Base-by-base conservation (phyloP, 2,329 filamentous ascomycete genomes). In the Pseudogymnoascus sp. region DNA sequence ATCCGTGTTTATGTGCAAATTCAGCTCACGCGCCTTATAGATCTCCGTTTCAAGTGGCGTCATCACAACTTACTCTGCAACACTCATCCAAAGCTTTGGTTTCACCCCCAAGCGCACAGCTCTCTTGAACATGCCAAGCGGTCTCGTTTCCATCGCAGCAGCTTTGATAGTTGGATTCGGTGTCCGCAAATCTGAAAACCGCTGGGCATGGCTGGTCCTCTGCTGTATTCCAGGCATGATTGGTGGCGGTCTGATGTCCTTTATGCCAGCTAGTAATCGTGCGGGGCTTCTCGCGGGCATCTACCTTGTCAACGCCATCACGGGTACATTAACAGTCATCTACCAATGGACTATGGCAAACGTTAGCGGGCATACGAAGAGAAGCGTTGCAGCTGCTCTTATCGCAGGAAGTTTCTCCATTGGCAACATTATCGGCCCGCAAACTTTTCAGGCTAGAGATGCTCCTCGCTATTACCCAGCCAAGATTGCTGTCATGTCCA, bases 331-430 rank as follows among this genome's bases (percentile, higher is more conserved):
- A 9, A 74, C 76, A 43, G 71, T 78, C 16, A 72, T 69, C 1
- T 71, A 90, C 66, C 87, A 85, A 7, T 81, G 90, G 76, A 78
- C 75, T 1, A 74, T 78, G 4, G 77, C 78, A 65, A 82, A 82
- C 70, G 73, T 80, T 45, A 76, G 76, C 11, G 80, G 80, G 8
- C 74, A 75, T 16, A 82, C 80, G 9, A 82, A 82, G 70, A 75
- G 79, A 14, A 77, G 79, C 23, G 79, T 81, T 62, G 78, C 78
- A 5, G 75, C 84, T 21, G 83, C 81, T 1, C 21, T 23, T 23
- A 23, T 23, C 21, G 21, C 21, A 3, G 21, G 21, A 23, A 23
- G 21, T 23, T 23, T 23, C 21, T 23, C 21, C 2, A 23, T 23
- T 23, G 21, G 21, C 21, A 23, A 23, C 21, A 23, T 23, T 23